Base-by-base conservation (phyloP, 192 early-diverging fungal genomes). In the Physocladia obscura region DNA sequence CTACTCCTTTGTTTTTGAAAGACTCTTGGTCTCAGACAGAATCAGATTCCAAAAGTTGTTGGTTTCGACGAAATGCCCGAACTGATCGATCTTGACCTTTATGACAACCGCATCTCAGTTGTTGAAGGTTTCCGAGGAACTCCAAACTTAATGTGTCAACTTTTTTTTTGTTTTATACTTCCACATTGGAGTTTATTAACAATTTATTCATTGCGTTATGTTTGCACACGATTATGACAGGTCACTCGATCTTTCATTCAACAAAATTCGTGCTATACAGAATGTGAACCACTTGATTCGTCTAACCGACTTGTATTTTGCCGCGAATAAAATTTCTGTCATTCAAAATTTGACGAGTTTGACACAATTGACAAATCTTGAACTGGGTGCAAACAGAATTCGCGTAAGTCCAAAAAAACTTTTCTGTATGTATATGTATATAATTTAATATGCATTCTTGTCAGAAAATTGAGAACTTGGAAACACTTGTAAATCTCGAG, bases 321-420 rank as follows among this genome's bases (percentile, higher is more conserved):
- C 97, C 58, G 89, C 91, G 70, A 99, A 99, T 83, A 92, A 93
- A 76, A 92, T 99, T 38, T 84, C 87, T 6, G 77, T 68, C 0
- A 96, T 99, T 50, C 86, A 92, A 65, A 89, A 91, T 50, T 74
- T 99, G 61, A 75, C 77, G 22, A 62, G 70, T 0, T 74, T 97
- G 37, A 77, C 79, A 0, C 81, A 88, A 32, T 65, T 98, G 34
- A 89, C 81, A 4, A 95, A 91, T 74, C 76, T 99, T 47, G 97
- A 99, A 74, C 85, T 99, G 0, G 97, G 97, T 17, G 94, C 94
- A 0, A 99, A 99, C 76, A 84, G 92, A 11, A 95, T 99, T 69
- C 84, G 94, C 49, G 90, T 90, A 81, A 44, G 70, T 49, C 15
- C 19, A 34, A 24, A 52, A 26, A 40, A n/a, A n/a, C n/a, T 37